A percentile compares a stretch with the other conserved stretches of the same genome.
phyloP scores from a whole-genome alignment of 495 filamentous ascomycete genomes.

The Lasiosphaeris hirsuta region DNA sequence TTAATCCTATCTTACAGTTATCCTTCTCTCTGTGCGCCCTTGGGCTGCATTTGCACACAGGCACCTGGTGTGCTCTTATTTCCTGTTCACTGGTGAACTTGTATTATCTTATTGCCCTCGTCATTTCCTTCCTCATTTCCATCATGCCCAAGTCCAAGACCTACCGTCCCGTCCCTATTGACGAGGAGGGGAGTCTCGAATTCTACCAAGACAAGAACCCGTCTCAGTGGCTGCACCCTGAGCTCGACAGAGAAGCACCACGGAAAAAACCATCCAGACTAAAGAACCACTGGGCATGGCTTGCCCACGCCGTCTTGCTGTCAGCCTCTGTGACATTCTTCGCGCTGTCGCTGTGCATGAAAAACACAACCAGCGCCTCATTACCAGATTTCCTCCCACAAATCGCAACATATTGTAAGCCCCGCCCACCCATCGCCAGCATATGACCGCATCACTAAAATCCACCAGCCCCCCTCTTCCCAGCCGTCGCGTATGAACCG shows the following conservation, averaged over 20 bases:
- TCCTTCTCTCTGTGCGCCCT: constrained; percentile 13
- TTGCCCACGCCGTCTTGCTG: constrained; percentile 42
- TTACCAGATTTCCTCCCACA: constrained; percentile 4
- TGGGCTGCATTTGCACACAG: constrained; percentile 17
- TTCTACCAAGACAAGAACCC: constrained; percentile 23
- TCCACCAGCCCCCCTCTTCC: constrained; percentile 39
- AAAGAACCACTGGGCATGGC: constrained; percentile 38
- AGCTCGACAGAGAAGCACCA: constrained; percentile 4
- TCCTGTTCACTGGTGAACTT: constrained; percentile 6
- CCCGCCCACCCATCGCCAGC: neutral
- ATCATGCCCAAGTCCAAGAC: constrained; percentile 31
- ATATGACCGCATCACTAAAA: constrained; percentile 14
- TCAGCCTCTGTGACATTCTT: constrained; percentile 42
- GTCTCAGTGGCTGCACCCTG: constrained; percentile 13
- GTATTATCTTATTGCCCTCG: constrained; percentile 18
- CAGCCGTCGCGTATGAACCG: constrained; percentile 44
- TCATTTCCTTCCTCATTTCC: constrained; percentile 7
- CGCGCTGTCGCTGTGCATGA: constrained; percentile 37
- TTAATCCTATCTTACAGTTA: neutral
- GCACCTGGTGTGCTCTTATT: constrained; percentile 40
- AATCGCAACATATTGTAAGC: constrained; percentile 34
- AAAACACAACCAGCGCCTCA: constrained; percentile 21
- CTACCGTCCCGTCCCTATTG: constrained; percentile 34
- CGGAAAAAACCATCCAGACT: neutral
- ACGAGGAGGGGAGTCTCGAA: constrained; percentile 37